Evolutionary conservation across 176 grass and related monocot species (phyloP), one percentile per base, ranked within the genome.

Genomic region (Lolium multiflorum): DNA sequence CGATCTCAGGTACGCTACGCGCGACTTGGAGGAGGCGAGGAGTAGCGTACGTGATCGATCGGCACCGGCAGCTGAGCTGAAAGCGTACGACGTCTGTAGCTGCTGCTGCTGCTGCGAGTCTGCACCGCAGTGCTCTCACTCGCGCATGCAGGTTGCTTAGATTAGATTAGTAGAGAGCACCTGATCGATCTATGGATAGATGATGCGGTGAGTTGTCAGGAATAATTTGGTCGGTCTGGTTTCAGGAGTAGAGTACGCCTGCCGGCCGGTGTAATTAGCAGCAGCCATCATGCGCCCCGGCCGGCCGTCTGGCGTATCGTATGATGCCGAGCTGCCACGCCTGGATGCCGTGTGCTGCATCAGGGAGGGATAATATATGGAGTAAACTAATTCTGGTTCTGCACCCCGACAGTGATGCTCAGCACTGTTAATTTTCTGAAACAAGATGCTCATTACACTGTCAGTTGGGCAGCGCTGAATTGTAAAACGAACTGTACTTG

Each of bases 241-340:
- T 7, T 74, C 39, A 52, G 38, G 75, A 46, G 71, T 39, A 81
- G 71, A 49, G 46, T 26, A 51, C 79, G 51, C 79, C 46, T 81
- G 26, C 17, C 1, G 18, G 77, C 2, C 16, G 71, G 39, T 35
- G 73, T 76, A 55, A 76, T 55, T 69, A 75, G 26, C 72, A 76
- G 12, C 60, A 43, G 17, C 50, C 79, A 87, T 80, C 80, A 75
- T 87, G 89, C 48, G 31, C 31, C 31, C 31, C 31, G 31, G 31
- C 31, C 31, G 11, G 38, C 85, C 67, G 80, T 55, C 81, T 3
- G 31, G 79, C 78, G 60, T 76, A 59, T 81, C 77, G 56, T 81
- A 46, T 25, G 77, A 68, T 65, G 8, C 74, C 76, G 41, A 54
- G 9, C 10, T 0, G 24, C 6, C 71, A 51, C 46, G 71, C 71